phyloP scores from a whole-genome alignment of 768 basidiomycete genomes.

The Termitomyces sp. region DNA sequence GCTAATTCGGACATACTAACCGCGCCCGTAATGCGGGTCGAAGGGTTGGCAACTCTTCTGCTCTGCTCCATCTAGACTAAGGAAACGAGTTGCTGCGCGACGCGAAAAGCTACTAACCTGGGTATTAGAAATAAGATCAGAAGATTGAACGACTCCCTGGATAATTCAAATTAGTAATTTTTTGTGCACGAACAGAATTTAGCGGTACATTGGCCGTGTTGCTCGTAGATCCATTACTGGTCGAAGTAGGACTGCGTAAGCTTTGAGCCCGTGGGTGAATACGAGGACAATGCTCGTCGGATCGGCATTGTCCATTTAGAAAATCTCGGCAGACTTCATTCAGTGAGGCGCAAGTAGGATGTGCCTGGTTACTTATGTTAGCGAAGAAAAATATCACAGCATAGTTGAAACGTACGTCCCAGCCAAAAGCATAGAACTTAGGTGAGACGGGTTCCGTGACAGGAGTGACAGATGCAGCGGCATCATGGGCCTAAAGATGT shows the following conservation, averaged over 20 bases:
- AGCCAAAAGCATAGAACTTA: conserved; percentile 11
- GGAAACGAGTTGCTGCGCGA: neutral
- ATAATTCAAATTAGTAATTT: neutral
- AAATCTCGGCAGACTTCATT: conserved; percentile 14
- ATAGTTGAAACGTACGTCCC: conserved; percentile 7
- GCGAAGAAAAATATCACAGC: neutral
- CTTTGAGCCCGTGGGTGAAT: conserved; percentile 9
- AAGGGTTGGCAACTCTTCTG: neutral
- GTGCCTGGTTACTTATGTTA: conserved; percentile 18
- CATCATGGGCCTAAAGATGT: neutral
- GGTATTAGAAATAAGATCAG: neutral
- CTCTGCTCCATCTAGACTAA: too few species aligned
- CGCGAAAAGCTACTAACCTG: neutral
- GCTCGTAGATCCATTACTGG: neutral
- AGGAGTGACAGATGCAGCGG: neutral
- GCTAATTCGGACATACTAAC: neutral
- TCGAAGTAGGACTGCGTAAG: neutral
- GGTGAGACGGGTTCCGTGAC: neutral
- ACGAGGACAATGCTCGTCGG: neutral
- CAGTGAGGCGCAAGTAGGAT: conserved; percentile 20
- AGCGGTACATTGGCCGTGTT: neutral
- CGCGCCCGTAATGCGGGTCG: neutral
- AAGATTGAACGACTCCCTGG: neutral
- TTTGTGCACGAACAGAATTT: neutral
- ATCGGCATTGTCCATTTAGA: neutral